Evolutionary conservation across 139 green algal species (phyloP), one percentile per base, ranked within the genome.

Genomic region (Edaphochlamys debaryana): DNA sequence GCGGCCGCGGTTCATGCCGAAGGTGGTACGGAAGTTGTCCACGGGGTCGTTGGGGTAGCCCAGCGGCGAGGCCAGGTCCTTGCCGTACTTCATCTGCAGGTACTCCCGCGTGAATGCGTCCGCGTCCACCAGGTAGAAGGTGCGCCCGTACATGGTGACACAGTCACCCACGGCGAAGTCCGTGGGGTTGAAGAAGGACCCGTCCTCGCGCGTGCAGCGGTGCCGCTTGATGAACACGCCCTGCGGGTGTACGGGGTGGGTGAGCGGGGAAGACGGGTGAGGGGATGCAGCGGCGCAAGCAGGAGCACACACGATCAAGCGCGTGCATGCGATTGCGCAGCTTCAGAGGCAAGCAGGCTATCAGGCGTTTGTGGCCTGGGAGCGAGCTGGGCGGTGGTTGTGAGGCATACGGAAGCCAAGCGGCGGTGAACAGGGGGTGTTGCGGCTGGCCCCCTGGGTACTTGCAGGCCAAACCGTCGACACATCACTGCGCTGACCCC

Each of bases 191-290:
- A 94, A 87, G 62, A 84, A 87, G 36, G 74, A 74, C 56, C 89
- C 87, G 60, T 91, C 88, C 9, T 91, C 84, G 69, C 94, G 95
- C 6, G 82, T 86, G 6, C 96, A 84, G 67, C 90, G 90, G 85
- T 98, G 95, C 37, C 96, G 91, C 90, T 94, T 95, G 36, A 98
- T 89, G 84, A 98, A 95, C 13, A 93, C 88, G 42, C 96, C 96
- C 95, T 98, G 94, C 0, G 60, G 60, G 13, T 19, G 8, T 1
- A 25, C 2, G 4, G 60, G n/a, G 27, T 29, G 5, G 58, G 20
- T 25, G 58, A 34, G 3, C 3, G 58, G 58, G 27, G 17, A n/a
- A n/a, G n/a, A n/a, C n/a, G n/a, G n/a, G n/a, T n/a, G n/a, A n/a
- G n/a, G n/a, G n/a, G n/a, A n/a, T n/a, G n/a, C n/a, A n/a, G n/a